A percentile compares a stretch with the other conserved stretches of the same genome.
phyloP scores from a whole-genome alignment of 768 basidiomycete genomes.

The Russula foetens region DNA sequence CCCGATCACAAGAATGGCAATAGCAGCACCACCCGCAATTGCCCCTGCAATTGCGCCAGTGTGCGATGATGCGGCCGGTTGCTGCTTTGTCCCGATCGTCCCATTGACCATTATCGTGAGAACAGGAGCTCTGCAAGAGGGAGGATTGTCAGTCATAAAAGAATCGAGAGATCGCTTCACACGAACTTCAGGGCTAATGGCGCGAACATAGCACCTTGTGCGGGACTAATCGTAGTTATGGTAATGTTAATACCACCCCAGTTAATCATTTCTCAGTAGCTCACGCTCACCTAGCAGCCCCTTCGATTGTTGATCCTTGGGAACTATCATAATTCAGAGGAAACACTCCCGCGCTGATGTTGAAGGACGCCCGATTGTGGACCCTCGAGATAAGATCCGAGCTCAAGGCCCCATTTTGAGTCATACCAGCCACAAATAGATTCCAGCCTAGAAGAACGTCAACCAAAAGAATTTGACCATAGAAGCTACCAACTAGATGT shows the following conservation, averaged over 20 bases:
- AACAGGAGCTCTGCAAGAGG: neutral
- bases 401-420: neutral
- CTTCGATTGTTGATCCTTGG: neutral
- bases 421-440: slow-evolving; percentile 11
- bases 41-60: slow-evolving; percentile 15
- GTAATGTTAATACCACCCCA: neutral
- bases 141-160: neutral
- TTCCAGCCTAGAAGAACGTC: slow-evolving; percentile 4
- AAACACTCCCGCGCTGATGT: slow-evolving; percentile 2
- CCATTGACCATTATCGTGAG: neutral
- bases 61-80: neutral
- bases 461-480: neutral
- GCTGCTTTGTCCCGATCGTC: neutral
- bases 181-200: slow-evolving; percentile 22
- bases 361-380: slow-evolving; percentile 3
- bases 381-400: slow-evolving; percentile 7
- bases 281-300: slow-evolving; percentile 16
- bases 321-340: neutral
- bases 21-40: slow-evolving; percentile 9
- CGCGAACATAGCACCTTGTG: slow-evolving; percentile 22
- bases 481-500: neutral
- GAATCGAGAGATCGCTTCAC: neutral
- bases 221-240: slow-evolving; percentile 12
- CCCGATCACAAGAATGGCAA: neutral
- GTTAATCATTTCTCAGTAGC: neutral